Conservation (phyloP, 352 stramenopile genomes). For the Phytopythium litorale region DNA sequence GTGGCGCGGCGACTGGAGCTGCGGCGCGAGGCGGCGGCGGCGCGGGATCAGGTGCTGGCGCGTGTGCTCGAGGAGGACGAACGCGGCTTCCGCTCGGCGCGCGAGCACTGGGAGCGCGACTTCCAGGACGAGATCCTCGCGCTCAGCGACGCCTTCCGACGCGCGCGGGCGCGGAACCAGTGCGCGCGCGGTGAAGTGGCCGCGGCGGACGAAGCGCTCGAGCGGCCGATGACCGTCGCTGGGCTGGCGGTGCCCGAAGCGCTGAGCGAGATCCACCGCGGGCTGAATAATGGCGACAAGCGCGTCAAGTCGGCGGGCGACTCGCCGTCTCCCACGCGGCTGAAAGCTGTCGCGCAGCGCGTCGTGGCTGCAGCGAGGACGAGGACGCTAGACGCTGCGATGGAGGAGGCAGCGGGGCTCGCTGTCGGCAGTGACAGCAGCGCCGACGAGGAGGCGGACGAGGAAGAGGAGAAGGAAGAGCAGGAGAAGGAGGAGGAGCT, state of each 20-base stretch:
- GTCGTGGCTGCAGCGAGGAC: neutral
- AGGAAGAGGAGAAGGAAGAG: neutral
- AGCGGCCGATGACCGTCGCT: slow-evolving; percentile 47
- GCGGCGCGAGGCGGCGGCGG: slow-evolving; percentile 26
- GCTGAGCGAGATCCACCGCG: slow-evolving; percentile 38
- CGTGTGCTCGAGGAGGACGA: slow-evolving; percentile 15
- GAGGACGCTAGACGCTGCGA: slow-evolving; percentile 12
- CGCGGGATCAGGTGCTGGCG: slow-evolving; percentile 20
- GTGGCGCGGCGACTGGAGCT: slow-evolving; percentile 33
- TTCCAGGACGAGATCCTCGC: slow-evolving; percentile 47
- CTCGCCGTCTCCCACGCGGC: neutral
- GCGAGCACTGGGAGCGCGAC: slow-evolving; percentile 43
- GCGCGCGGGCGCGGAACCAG: slow-evolving; percentile 18
- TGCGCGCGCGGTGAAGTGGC: neutral
- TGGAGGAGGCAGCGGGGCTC: slow-evolving; percentile 38
- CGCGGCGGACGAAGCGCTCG: neutral
- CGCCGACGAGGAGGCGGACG: slow-evolving; percentile 3
- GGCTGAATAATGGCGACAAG: slow-evolving; percentile 32
- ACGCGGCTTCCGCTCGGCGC: slow-evolving; percentile 23
- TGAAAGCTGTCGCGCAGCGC: neutral
- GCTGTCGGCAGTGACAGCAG: neutral
- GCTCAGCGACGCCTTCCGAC: slow-evolving; percentile 39
- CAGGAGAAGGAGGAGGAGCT: neutral
- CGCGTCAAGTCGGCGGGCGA: slow-evolving; percentile 39
- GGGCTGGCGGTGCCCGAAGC: slow-evolving; percentile 47